Base-by-base conservation (phyloP, 371 early-diverging fungal genomes). In the Mortierella sp. region DNA sequence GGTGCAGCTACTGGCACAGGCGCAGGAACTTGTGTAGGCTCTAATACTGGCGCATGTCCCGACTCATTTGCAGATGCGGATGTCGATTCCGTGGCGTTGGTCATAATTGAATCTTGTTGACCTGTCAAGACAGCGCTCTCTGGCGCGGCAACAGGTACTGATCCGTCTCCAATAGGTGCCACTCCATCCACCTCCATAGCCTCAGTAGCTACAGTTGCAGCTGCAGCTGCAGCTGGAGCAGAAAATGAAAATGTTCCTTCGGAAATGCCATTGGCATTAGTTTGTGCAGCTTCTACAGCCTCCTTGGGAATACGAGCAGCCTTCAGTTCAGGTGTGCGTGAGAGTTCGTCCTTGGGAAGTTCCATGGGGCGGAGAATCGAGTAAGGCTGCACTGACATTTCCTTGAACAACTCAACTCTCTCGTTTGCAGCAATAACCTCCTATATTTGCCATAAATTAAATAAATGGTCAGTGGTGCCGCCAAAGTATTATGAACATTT, bases 381-480 rank as follows among this genome's bases (percentile, higher is more conserved):
- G 31, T 85, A 82, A 42, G 85, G 82, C 60, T 79, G 79, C 14
- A 85, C 85, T 2, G 79, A 74, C 82, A 81, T 81, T 9, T 72
- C 80, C 31, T 75, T 79, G 75, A 71, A 82, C 13, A 45, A 4
- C 52, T 85, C 85, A 3, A 85, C 85, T 42, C 85, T 45, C 58
- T 79, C 80, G 57, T 85, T 85, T 0, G 85, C 82, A 45, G 81
- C 77, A 68, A 60, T 52, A 10, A 85, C 85, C 42, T 85, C 85
- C 82, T 84, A 58, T 68, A 31, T 28, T 14, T 5, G 31, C 21
- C 24, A 47, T 54, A 34, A 48, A 34, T 26, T 44, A 42, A 42
- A 5, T 3, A 26, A 55, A 34, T 55, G 13, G 45, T 70, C 9
- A 42, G 31, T 45, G 38, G 9, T 3, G 16, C 50, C 0, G n/a